phyloP scores from a whole-genome alignment of 441 rosid species.

The Pelargonium australe region DNA sequence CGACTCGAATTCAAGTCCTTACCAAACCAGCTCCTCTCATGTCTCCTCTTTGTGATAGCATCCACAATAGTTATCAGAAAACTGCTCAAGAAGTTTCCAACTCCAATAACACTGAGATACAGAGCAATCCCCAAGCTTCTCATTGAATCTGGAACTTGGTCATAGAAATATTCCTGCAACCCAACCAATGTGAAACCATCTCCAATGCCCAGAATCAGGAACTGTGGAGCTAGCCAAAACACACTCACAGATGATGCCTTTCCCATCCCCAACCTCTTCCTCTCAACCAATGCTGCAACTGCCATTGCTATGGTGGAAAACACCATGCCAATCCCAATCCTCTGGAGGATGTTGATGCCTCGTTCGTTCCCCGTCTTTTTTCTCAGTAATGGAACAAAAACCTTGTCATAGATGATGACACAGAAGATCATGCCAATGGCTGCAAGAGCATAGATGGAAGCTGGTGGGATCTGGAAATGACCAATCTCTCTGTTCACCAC shows the following conservation, averaged over 20 bases:
- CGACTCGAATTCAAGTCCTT: constrained; percentile 30
- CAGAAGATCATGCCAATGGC: constrained; percentile 28
- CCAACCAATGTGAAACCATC: constrained; percentile 37
- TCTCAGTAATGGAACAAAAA: constrained; percentile 27
- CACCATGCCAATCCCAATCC: constrained; percentile 33
- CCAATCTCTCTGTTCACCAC: constrained; percentile 23
- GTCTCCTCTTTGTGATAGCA: constrained; percentile 5
- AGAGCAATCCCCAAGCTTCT: constrained; percentile 36
- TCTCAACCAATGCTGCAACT: constrained; percentile 32
- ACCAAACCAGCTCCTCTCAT: constrained; percentile 30
- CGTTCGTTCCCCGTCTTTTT: constrained; percentile 25
- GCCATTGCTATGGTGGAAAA: constrained; percentile 23
- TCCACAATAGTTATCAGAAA: constrained; percentile 28
- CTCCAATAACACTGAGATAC: constrained; percentile 36
- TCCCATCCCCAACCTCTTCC: constrained; percentile 26
- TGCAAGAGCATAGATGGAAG: constrained; percentile 15
- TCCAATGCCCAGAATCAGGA: constrained; percentile 30
- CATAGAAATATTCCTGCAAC: constrained; percentile 41
- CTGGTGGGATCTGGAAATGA: constrained; percentile 23
- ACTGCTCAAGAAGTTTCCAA: constrained; percentile 32
- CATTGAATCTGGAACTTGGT: constrained; percentile 47
- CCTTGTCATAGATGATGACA: constrained; percentile 26
- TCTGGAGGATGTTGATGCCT: constrained; percentile 34
- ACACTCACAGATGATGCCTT: no score
- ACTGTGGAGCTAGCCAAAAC: constrained; percentile 41